Conservation (phyloP, 768 basidiomycete genomes). For the Kwoniella heveanensis region DNA sequence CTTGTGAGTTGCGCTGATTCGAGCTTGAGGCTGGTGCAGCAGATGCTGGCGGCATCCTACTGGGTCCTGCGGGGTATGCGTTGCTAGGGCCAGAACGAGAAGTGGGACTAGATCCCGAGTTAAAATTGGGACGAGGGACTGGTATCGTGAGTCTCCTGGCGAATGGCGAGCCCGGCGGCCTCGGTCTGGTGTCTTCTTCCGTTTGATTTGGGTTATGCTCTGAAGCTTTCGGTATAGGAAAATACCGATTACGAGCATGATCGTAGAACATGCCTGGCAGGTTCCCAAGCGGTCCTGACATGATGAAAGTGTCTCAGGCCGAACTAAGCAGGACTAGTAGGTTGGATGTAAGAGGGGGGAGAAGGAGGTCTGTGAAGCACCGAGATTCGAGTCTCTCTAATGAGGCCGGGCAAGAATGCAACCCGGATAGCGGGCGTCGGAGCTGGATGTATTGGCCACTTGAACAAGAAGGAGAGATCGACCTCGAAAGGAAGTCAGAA, state of each 20-base stretch:
- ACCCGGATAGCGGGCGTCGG: too few relatives aligned
- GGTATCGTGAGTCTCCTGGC: too few relatives aligned
- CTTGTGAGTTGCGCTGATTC: neutral
- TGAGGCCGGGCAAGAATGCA: too few relatives aligned
- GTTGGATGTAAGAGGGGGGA: neutral
- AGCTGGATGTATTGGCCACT: too few relatives aligned
- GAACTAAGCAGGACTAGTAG: neutral
- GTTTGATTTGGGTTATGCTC: constrained; percentile 2
- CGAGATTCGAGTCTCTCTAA: neutral
- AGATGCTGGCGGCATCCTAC: neutral
- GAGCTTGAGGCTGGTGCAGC: neutral
- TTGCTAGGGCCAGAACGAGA: neutral
- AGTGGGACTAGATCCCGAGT: neutral
- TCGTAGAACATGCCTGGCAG: constrained; percentile 40
- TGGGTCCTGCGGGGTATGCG: neutral
- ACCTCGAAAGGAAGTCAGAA: too few relatives aligned
- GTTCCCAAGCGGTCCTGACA: constrained; percentile 34
- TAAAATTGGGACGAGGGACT: too few relatives aligned
- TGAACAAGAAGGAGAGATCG: too few relatives aligned
- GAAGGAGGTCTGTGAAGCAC: neutral
- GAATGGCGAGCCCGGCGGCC: too few relatives aligned
- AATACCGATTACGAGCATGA: constrained; percentile 28
- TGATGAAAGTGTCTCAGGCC: too few relatives aligned
- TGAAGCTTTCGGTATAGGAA: constrained; percentile 24
- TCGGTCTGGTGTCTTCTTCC: constrained; percentile 15